Evolutionary conservation across 345 rosid genomes (phyloP), one percentile per base, ranked within the genome.

Genomic region (Fremontodendron californicum): DNA sequence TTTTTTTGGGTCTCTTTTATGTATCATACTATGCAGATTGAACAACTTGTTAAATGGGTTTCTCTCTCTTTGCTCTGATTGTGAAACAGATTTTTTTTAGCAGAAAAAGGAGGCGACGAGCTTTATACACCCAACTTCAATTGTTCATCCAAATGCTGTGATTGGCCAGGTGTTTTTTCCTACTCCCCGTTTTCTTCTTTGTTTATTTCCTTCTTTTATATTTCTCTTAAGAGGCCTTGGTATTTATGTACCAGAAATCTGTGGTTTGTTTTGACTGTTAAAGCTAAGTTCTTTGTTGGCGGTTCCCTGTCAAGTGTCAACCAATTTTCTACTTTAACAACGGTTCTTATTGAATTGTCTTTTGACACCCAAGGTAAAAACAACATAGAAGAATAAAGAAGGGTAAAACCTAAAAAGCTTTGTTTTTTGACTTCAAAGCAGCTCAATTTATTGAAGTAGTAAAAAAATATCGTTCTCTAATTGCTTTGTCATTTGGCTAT

Each of bases 61-160:
- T 46, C 33, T 4, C 6, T 5, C 54, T 55, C 52, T 73, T 73
- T 19, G 54, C 12, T 3, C 31, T 71, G 58, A 58, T 65, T 45
- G 55, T 71, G 62, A 52, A 52, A 48, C 85, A 88, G 92, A 80
- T 87, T 77, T 58, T 72, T 77, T 52, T 7, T 76, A 71, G 54
- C 83, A 81, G 55, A 71, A 61, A 12, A 77, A 80, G 35, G 84
- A 79, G 45, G 61, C 78, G 27, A 40, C 80, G 51, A 79, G 81
- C 73, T 78, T 83, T 71, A 80, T 95, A 71, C 99, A 95, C 79
- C 91, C 94, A 19, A 83, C 86, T 42, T 92, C 99, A 43, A 52
- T 88, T 37, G 87, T 95, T 75, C 98, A 95, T 81, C 97, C 97
- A 42, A 79, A 84, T 61, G 97, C 99, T 33, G 71, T 87, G 54